phyloP scores from a whole-genome alignment of 2,329 filamentous ascomycete genomes.

The Fusarium chaquense region DNA sequence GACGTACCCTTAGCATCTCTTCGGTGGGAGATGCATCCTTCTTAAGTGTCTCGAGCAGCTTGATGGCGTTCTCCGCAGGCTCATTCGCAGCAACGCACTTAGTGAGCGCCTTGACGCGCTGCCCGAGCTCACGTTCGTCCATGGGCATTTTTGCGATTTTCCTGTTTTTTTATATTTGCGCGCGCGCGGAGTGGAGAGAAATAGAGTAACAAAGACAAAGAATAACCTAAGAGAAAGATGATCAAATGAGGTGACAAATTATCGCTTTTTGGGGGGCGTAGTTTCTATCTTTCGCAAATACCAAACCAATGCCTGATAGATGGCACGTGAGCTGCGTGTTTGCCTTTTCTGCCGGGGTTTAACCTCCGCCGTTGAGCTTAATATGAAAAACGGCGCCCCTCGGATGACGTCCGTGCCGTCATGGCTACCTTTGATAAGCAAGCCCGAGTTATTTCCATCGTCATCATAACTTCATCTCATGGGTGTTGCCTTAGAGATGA shows the following conservation, averaged over 20 bases:
- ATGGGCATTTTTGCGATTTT: constrained; percentile 58
- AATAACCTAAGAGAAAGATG: background rate
- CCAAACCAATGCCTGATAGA: constrained; percentile 18
- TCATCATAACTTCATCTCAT: constrained; percentile 1
- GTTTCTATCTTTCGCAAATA: constrained; percentile 26
- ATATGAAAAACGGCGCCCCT: constrained; percentile 2
- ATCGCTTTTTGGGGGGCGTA: constrained; percentile 9
- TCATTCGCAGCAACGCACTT: constrained; percentile 84
- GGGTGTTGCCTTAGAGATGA: background rate
- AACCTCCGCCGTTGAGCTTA: constrained; percentile 17
- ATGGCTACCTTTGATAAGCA: background rate
- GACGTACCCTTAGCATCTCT: constrained; percentile 82
- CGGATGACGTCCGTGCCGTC: constrained; percentile 16
- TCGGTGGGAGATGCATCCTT: constrained; percentile 86
- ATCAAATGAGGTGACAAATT: constrained; percentile 19
- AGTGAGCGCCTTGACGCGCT: constrained; percentile 80
- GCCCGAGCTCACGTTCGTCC: constrained; percentile 84
- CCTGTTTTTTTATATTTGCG: background rate
- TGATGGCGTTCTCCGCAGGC: constrained; percentile 76
- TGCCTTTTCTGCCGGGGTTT: constrained; percentile 28
- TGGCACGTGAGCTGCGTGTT: constrained; percentile 35
- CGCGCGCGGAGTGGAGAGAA: background rate
- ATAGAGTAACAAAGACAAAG: background rate
- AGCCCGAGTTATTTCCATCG: constrained; percentile 12
- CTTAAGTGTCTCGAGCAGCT: constrained; percentile 82